Conservation (phyloP, 257 asterid species). For the Cinchona pubescens region DNA sequence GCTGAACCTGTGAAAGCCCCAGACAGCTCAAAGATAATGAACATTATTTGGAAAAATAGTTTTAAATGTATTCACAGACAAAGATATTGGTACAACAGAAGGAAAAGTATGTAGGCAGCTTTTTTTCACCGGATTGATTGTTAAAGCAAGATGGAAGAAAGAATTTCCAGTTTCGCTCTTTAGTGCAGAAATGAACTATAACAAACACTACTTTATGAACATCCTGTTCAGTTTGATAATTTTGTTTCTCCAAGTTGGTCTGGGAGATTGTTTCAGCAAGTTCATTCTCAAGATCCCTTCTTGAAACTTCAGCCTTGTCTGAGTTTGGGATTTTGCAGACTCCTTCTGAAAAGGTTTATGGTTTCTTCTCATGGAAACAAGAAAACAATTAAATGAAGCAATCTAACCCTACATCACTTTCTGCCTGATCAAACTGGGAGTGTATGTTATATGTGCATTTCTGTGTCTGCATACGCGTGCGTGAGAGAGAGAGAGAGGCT, state of each 20-base stretch:
- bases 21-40: conserved; percentile 6
- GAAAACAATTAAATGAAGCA: conserved; percentile 11
- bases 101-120: background rate
- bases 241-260: conserved; percentile 45
- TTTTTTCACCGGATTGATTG: background rate
- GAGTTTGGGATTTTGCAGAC: conserved; percentile 27
- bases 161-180: background rate
- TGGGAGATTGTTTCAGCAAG: conserved; percentile 43
- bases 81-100: background rate
- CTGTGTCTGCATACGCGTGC: background rate
- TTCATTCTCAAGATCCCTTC: conserved; percentile 37
- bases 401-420: background rate
- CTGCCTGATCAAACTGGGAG: background rate
- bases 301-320: conserved; percentile 33
- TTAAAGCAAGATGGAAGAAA: background rate
- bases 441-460: background rate
- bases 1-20: conserved; percentile 46
- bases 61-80: background rate
- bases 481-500: background rate
- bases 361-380: background rate
- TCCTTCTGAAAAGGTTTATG: conserved; percentile 20
- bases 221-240: conserved; percentile 46
- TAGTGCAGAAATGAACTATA: conserved; percentile 15
- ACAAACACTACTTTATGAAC: conserved; percentile 46
- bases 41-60: background rate